A percentile compares a stretch with the other conserved stretches of the same genome.
phyloP scores from a whole-genome alignment of 2,329 filamentous ascomycete genomes.

The Corinectria fuckeliana region DNA sequence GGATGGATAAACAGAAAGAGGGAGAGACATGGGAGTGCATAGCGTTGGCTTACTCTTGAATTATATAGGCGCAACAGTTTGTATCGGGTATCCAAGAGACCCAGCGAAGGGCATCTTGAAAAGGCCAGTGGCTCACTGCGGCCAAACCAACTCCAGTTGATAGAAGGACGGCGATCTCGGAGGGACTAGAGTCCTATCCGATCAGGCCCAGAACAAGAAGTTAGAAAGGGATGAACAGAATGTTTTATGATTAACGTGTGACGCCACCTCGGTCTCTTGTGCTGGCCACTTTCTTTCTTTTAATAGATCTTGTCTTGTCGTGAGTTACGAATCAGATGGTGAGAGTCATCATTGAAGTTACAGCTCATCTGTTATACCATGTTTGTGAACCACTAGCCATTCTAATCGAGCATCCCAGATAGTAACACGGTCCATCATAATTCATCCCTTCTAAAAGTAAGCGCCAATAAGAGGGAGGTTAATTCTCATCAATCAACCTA shows the following conservation, averaged over 20 bases:
- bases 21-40: constrained; percentile 14
- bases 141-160: not conserved
- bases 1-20: constrained; percentile 3
- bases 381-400: no score
- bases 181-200: not conserved
- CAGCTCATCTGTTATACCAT: no score
- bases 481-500: not conserved
- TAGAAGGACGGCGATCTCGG: constrained; percentile 6
- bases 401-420: not conserved
- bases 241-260: not conserved
- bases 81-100: constrained; percentile 12
- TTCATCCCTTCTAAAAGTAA: not conserved
- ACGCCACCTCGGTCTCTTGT: no score
- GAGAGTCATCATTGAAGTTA: no score
- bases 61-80: constrained; percentile 8
- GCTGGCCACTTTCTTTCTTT: no score
- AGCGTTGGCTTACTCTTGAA: constrained; percentile 14
- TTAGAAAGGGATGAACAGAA: not conserved
- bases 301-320: not conserved
- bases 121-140: constrained; percentile 3
- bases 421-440: no score
- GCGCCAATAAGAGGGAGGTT: not conserved
- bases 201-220: constrained; percentile 6
- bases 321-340: no score
- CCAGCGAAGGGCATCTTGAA: constrained; percentile 4